Evolutionary conservation across 306 rosid species (phyloP).

Genomic region (Dalbergia cultrata): DNA sequence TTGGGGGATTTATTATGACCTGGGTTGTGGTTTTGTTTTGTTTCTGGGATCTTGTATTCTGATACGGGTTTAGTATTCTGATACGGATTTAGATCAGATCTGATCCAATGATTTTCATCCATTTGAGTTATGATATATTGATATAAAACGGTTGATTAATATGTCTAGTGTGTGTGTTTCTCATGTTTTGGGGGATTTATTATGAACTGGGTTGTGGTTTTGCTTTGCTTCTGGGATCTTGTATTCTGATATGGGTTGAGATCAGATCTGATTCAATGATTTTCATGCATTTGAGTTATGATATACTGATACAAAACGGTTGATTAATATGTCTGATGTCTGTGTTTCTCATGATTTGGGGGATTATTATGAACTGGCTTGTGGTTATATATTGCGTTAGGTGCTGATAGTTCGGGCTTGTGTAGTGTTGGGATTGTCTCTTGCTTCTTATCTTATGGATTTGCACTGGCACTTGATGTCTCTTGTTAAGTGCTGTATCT

Average conservation of each 20-base stretch:
- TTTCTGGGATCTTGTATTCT: too few species aligned
- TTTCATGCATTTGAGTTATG: not conserved
- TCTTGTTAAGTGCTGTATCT: constrained; percentile 8
- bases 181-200: not conserved
- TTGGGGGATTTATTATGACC: not conserved
- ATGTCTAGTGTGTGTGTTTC: not conserved
- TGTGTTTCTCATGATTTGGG: not conserved
- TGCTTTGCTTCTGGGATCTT: too few species aligned
- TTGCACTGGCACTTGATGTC: not conserved
- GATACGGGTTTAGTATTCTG: too few species aligned
- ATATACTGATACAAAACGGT: not conserved
- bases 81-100: too few species aligned
- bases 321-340: not conserved
- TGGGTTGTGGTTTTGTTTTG: constrained; percentile 38
- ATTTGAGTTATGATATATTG: too few species aligned
- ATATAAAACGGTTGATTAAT: not conserved
- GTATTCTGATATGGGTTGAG: too few species aligned
- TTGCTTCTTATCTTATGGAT: not conserved
- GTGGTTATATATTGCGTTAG: constrained; percentile 15
- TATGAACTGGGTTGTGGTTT: constrained; percentile 30
- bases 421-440: not conserved
- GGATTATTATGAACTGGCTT: not conserved
- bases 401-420: constrained; percentile 2
- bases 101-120: not conserved
- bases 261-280: constrained; percentile 24